phyloP scores from a whole-genome alignment of 148 eudicot genomes.

The Bassia scoparia region DNA sequence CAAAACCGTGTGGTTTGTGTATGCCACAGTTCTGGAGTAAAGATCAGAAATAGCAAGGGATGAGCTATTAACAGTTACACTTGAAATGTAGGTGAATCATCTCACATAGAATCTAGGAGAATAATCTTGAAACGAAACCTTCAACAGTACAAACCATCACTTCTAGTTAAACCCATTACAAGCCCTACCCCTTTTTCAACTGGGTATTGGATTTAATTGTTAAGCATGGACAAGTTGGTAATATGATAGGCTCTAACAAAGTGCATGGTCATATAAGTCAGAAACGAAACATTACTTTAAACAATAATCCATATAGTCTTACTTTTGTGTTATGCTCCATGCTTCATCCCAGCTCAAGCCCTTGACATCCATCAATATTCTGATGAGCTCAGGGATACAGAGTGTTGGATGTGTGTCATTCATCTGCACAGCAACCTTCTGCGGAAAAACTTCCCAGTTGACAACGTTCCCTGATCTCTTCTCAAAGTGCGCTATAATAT shows the following conservation, averaged over 20 bases:
- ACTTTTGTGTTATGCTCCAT: conserved; percentile 86
- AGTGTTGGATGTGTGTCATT: conserved; percentile 98
- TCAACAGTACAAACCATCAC: not conserved
- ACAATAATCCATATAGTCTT: conserved; percentile 1
- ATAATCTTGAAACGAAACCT: not conserved
- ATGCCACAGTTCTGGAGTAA: conserved; percentile 73
- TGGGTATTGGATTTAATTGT: not conserved
- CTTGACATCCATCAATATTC: conserved; percentile 85
- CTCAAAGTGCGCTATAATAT: conserved; percentile 82
- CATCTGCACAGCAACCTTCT: conserved; percentile 97
- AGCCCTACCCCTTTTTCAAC: not conserved
- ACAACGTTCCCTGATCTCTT: conserved; percentile 61
- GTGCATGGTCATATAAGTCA: not conserved
- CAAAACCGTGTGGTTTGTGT: conserved; percentile 92
- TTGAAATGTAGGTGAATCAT: conserved; percentile 5
- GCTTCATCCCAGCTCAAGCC: conserved; percentile 82
- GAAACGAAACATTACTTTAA: not conserved
- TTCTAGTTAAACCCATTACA: not conserved
- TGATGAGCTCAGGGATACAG: conserved; percentile 88
- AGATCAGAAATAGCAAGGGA: conserved; percentile 14
- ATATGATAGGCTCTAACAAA: not conserved
- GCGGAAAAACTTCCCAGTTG: conserved; percentile 79
- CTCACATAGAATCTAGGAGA: not conserved
- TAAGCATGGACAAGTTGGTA: not conserved
- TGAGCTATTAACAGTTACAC: not conserved